phyloP scores from a whole-genome alignment of 2,329 filamentous ascomycete species.

The Plectosphaerella cucumerina region DNA sequence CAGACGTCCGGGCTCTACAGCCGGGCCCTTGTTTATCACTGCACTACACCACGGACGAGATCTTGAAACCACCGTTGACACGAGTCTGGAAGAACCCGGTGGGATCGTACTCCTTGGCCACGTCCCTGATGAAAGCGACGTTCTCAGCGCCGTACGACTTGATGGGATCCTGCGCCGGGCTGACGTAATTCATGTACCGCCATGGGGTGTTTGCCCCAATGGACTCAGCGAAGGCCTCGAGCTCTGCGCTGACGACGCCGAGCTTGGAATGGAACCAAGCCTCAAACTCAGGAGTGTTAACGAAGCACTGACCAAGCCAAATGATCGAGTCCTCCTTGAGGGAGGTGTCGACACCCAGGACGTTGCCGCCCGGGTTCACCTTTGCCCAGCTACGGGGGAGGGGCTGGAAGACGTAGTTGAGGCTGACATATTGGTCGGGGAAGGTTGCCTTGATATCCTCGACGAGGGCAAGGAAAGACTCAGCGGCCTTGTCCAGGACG shows the following conservation, averaged over 20 bases:
- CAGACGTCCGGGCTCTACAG: too few relatives aligned
- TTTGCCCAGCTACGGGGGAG: constrained; percentile 5
- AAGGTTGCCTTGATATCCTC: neutral
- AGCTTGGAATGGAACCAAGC: constrained; percentile 24
- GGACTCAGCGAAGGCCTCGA: constrained; percentile 14
- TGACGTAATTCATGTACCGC: constrained; percentile 32
- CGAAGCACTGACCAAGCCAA: constrained; percentile 1
- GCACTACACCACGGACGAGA: constrained; percentile 1
- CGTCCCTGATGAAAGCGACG: constrained; percentile 17
- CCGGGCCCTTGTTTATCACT: too few relatives aligned
- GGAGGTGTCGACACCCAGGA: constrained; percentile 3
- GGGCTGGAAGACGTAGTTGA: constrained; percentile 6
- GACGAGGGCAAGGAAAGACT: neutral
- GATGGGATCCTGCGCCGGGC: constrained; percentile 20
- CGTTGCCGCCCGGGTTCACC: neutral
- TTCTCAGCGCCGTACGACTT: constrained; percentile 27
- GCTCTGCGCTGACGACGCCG: constrained; percentile 20
- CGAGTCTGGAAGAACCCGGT: constrained; percentile 25
- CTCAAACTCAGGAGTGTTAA: constrained; percentile 19
- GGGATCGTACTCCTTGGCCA: constrained; percentile 26
- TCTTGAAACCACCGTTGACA: constrained; percentile 21
- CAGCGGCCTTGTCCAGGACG: neutral
- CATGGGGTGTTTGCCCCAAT: constrained; percentile 17
- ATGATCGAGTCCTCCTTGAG: constrained; percentile 2
- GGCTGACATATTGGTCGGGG: constrained; percentile 1